Percentiles rank a stretch among this genome's conserved stretches.
Conservation (phyloP, 1,284 basidiomycete species). For the Chondrostereum purpureum region DNA sequence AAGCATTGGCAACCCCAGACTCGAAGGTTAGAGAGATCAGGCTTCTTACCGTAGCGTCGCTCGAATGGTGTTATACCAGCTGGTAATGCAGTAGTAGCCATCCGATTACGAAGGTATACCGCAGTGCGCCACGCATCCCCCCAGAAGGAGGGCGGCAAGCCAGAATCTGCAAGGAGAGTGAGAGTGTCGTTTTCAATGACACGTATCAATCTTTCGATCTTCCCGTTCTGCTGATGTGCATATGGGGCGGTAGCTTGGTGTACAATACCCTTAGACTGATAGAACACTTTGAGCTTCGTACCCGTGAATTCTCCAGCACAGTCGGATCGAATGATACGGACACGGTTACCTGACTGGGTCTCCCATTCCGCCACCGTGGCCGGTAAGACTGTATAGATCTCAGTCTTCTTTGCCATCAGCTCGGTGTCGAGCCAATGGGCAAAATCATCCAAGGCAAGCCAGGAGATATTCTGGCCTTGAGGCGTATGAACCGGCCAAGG, state of each 20-base stretch:
- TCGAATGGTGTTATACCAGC: constrained; percentile 20
- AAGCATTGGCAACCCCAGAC: constrained; percentile 21
- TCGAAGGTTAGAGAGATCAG: constrained; percentile 20
- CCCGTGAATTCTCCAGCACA: constrained; percentile 1
- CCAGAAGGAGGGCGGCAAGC: constrained; percentile 19
- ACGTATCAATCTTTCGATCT: constrained; percentile 24
- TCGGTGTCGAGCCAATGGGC: constrained; percentile 2
- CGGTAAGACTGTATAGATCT: neutral
- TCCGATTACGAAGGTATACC: constrained; percentile 17
- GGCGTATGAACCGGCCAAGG: too few relatives aligned
- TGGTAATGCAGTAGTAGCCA: constrained; percentile 16
- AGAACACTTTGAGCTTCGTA: neutral
- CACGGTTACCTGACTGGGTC: neutral
- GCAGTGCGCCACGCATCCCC: constrained; percentile 18
- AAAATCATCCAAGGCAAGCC: neutral
- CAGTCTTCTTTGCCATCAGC: too few relatives aligned
- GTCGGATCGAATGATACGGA: neutral
- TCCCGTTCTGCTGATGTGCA: too few relatives aligned
- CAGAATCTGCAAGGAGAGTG: constrained; percentile 21
- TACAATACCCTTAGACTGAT: too few relatives aligned
- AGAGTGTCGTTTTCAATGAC: too few relatives aligned
- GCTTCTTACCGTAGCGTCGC: constrained; percentile 17
- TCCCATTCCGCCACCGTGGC: neutral
- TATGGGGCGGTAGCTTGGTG: too few relatives aligned
- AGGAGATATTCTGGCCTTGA: constrained; percentile 1